Evolutionary conservation across 2,329 filamentous ascomycete species (phyloP).

Genomic region (Diaporthe sp.): DNA sequence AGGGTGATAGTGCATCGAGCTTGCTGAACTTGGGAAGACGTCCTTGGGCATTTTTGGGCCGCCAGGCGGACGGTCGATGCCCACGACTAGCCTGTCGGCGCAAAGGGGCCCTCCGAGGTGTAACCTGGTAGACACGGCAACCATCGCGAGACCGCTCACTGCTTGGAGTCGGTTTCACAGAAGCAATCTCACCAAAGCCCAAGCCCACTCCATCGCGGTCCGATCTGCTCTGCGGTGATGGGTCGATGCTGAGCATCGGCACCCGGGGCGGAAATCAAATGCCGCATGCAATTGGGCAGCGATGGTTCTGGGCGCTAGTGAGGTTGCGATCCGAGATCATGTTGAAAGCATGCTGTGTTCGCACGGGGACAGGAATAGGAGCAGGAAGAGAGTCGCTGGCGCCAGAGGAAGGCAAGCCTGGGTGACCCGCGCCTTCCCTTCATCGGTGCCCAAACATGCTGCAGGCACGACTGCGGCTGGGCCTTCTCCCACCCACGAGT

Average conservation of each 20-base stretch:
- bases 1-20: slow-evolving; percentile 37
- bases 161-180: neutral
- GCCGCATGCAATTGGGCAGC: slow-evolving; percentile 16
- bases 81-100: neutral
- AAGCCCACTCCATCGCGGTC: neutral
- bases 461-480: no score
- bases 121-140: slow-evolving; percentile 14
- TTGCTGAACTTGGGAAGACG: slow-evolving; percentile 24
- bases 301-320: neutral
- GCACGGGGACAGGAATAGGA: neutral
- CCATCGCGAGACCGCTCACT: slow-evolving; percentile 9
- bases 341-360: neutral
- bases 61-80: slow-evolving; percentile 17
- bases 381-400: neutral
- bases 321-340: neutral
- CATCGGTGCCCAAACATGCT: slow-evolving; percentile 14
- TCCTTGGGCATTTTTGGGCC: slow-evolving; percentile 20
- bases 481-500: neutral
- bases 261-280: slow-evolving; percentile 1
- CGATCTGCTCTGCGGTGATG: neutral
- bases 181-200: neutral
- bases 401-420: neutral
- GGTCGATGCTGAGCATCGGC: neutral
- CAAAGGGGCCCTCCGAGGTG: neutral
- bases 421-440: neutral